Base-by-base conservation (phyloP, 257 asterid genomes). In the Penstemon barbatus region DNA sequence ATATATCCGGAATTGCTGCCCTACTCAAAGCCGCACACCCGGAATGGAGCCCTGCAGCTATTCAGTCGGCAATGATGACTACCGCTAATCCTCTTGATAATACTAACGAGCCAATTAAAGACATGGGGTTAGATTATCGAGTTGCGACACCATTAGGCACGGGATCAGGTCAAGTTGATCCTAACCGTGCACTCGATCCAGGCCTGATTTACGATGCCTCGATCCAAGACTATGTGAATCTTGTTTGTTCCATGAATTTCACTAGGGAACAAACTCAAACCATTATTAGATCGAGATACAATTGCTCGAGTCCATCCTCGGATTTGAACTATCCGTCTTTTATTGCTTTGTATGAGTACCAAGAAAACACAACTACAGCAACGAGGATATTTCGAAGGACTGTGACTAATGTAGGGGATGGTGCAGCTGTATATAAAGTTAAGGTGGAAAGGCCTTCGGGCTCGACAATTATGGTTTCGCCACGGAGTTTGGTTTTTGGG, bases 161-260 rank as follows among this genome's bases (percentile, higher is more conserved):
- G 46, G 83, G 77, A 43, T 72, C 81, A 4, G 84, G 84, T 0
- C 71, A 62, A 2, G 74, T 79, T 5, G 71, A 75, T 69, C 81
- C 81, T 7, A 79, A 79, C 57, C 43, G 63, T 37, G 78, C 77
- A 7, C 70, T 61, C 43, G 66, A 61, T 61, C 66, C 66, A 9
- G 55, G 55, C 3, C 56, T 63, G 3, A n/a, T 63, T n/a, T 63
- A 63, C 19, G 53, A 66, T 66, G 43, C 61, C 36, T 52, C 41
- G 4, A 33, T 38, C 39, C 60, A 48, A 39, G 74, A 58, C 61
- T 60, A 59, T 4, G 33, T 50, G 4, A 49, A 70, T 15, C 59
- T 70, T n/a, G 6, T 70, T 7, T 70, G 74, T 39, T 25, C 60
- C 4, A 7, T 70, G 43, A 70, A 58, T 51, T 70, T 57, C 53